Percentiles rank a stretch among this genome's conserved stretches.
Evolutionary conservation across 140 eudicot species (phyloP).

Genomic region (Bidens hawaiensis): DNA sequence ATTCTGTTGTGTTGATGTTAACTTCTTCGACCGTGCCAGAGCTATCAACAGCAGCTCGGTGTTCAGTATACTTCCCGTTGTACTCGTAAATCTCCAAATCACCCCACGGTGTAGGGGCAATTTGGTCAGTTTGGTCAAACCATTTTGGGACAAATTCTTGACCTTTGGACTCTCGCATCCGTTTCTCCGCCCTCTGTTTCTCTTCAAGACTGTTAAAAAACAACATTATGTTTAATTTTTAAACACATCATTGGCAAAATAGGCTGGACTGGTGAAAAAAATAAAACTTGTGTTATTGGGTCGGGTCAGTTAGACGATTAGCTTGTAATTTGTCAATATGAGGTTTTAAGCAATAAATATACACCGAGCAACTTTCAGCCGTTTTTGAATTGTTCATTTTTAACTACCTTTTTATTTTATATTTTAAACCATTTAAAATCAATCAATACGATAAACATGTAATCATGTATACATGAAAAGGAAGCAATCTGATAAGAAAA

Average conservation of each 20-base stretch:
- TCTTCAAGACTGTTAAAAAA: conserved; percentile 65
- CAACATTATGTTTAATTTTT: not conserved
- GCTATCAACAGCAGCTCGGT: conserved; percentile 50
- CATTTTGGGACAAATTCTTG: conserved; percentile 68
- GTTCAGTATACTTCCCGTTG: conserved; percentile 61
- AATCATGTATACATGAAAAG: not conserved
- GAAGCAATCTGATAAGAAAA: too few species aligned
- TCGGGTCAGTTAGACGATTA: not conserved
- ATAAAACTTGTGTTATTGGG: not conserved
- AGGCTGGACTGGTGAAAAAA: not conserved
- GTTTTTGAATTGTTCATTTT: not conserved
- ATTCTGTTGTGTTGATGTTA: conserved; percentile 38
- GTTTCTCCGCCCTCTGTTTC: conserved; percentile 92
- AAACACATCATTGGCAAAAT: not conserved
- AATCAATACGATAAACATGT: not conserved
- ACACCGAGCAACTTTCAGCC: not conserved
- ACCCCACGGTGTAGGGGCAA: conserved; percentile 92
- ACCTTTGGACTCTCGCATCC: conserved; percentile 69
- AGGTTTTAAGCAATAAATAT: not conserved
- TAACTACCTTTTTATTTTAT: not conserved
- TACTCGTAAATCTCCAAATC: conserved; percentile 78
- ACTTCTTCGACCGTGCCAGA: conserved; percentile 36
- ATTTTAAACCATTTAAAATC: too few species aligned
- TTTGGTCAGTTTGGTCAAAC: conserved; percentile 70
- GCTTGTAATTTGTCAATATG: too few species aligned